Evolutionary conservation across 257 asterid species (phyloP).

Genomic region (Solanum sitiens): DNA sequence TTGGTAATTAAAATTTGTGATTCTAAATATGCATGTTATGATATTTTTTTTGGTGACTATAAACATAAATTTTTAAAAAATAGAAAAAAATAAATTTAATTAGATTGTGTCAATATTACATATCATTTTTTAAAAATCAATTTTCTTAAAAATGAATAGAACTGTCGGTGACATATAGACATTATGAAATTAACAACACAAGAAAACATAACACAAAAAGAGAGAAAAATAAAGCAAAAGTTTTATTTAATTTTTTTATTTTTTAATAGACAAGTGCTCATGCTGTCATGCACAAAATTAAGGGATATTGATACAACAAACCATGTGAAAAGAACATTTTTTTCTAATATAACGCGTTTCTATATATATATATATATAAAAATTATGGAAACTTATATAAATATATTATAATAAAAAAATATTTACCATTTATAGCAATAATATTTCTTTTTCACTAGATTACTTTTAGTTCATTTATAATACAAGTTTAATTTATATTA

Average conservation of each 20-base stretch:
- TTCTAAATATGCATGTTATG: background rate
- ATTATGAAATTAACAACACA: background rate
- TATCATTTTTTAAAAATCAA: background rate
- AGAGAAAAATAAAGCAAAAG: background rate
- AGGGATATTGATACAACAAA: background rate
- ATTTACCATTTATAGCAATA: too few relatives aligned
- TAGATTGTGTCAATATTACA: background rate
- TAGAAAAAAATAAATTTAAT: fast-evolving
- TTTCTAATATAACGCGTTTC: background rate
- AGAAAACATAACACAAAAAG: background rate
- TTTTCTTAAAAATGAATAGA: background rate
- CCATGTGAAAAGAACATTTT: background rate
- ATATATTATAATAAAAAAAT: too few relatives aligned
- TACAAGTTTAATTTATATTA: too few relatives aligned
- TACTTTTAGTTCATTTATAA: too few relatives aligned
- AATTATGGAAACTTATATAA: too few relatives aligned
- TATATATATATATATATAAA: background rate
- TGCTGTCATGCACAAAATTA: background rate
- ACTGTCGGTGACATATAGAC: background rate
- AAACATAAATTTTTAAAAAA: background rate
- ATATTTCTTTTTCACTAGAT: too few relatives aligned
- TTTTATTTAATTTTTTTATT: background rate
- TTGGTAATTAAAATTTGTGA: background rate
- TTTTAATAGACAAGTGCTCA: background rate
- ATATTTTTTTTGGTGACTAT: background rate